Evolutionary conservation across 139 green algal species (phyloP), one percentile per base, ranked within the genome.

Genomic region (Edaphochlamys debaryana): DNA sequence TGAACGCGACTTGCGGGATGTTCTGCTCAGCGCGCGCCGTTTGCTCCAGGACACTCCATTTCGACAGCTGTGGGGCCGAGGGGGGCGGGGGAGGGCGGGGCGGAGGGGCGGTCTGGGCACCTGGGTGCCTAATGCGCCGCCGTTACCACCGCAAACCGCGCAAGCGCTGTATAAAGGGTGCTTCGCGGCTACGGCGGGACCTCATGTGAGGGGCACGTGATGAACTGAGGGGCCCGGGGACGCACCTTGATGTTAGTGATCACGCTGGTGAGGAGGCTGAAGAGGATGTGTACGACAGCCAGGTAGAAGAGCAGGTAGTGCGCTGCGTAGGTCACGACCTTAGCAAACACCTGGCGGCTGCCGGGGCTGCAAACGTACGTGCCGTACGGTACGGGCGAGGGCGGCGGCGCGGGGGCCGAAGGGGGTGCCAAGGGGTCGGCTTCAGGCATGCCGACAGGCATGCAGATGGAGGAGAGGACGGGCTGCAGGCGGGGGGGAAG

Each of bases 271-370:
- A 79, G 68, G 30, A 85, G 40, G 40, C 69, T 85, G 56, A 85
- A 85, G 1, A 85, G 67, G 41, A 85, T 85, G 54, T 85, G 79
- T 4, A 85, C 79, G 19, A 85, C 60, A 23, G 79, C 79, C 52
- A 85, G 30, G 36, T 85, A 85, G 67, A 85, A 85, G 11, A 85
- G 79, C 38, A 85, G 54, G 67, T 85, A 85, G 54, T 85, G 79
- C 4, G 79, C 67, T 0, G 54, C 79, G 27, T 79, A 56, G n/a
- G 79, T 79, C 19, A 79, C 68, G 9, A 17, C 63, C 13, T 17
- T 8, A 0, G 79, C n/a, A 64, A 85, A 85, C 7, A 85, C 79
- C 67, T 85, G 68, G 50, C 68, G 52, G 19, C 34, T 29, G 0
- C 79, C 79, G 2, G 23, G 23, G 1, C 40, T 2, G 56, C 79